Evolutionary conservation across 176 grass and related monocot genomes (phyloP).

Genomic region (Tillandsia fasciculata): DNA sequence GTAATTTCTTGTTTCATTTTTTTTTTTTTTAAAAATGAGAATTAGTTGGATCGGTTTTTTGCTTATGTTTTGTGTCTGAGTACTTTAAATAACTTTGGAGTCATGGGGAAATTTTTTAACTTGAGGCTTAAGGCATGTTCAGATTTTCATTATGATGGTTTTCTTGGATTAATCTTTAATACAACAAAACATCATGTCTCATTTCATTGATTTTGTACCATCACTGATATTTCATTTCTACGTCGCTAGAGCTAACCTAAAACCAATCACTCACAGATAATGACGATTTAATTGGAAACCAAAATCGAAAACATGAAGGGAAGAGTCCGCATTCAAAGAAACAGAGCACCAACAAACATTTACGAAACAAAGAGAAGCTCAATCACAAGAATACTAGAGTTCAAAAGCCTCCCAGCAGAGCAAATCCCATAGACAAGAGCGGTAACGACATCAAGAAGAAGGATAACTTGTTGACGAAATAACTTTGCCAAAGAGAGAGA

Average conservation of each 20-base stretch:
- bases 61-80: too few relatives aligned
- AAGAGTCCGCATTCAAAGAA: conserved; percentile 10
- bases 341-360: conserved; percentile 9
- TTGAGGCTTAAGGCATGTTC: too few relatives aligned
- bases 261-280: conserved; percentile 25
- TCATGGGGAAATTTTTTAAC: too few relatives aligned
- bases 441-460: background rate
- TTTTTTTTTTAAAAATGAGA: too few relatives aligned
- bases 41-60: too few relatives aligned
- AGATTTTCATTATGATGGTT: too few relatives aligned
- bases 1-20: conserved; percentile 7
- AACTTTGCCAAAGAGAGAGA: too few relatives aligned
- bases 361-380: background rate
- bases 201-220: background rate
- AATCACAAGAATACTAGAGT: background rate
- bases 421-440: background rate
- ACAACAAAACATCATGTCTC: background rate
- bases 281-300: conserved; percentile 37
- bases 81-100: too few relatives aligned
- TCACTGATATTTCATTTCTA: background rate
- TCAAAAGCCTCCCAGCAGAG: conserved; percentile 3
- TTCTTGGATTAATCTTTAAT: too few relatives aligned
- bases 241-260: background rate
- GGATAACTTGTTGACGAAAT: background rate
- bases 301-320: conserved; percentile 24